A percentile compares a stretch with the other conserved stretches of the same genome.
phyloP scores from a whole-genome alignment of 805 yeast species.

The Zygosaccharomyces siamensis region DNA sequence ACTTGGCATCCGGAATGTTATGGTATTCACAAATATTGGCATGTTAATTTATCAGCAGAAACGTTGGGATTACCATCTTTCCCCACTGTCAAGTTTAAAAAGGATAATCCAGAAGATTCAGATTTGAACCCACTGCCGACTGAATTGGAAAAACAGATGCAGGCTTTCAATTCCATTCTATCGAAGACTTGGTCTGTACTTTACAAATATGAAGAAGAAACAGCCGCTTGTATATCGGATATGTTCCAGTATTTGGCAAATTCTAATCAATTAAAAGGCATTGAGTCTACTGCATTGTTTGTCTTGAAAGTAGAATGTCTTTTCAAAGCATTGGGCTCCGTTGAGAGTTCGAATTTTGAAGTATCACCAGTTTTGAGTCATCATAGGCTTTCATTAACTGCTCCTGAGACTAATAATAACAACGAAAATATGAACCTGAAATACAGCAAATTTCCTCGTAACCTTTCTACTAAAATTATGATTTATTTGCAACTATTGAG shows the following conservation, averaged over 20 bases:
- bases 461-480: conserved; percentile 84
- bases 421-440: conserved; percentile 14
- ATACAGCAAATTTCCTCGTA: conserved; percentile 60
- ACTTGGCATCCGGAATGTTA: conserved; percentile 99
- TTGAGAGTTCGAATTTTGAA: conserved; percentile 31
- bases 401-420: conserved; percentile 6
- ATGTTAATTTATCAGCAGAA: conserved; percentile 66
- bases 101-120: conserved; percentile 19
- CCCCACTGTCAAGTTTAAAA: conserved; percentile 26
- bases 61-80: conserved; percentile 44
- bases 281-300: conserved; percentile 63
- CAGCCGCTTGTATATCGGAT: conserved; percentile 85
- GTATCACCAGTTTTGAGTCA: conserved; percentile 3
- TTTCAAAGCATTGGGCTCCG: conserved; percentile 65
- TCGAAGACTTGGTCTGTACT: conserved; percentile 77
- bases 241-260: conserved; percentile 83
- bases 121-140: conserved; percentile 41
- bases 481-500: conserved; percentile 79
- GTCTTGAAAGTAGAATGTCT: conserved; percentile 70
- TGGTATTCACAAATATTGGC: conserved; percentile 97
- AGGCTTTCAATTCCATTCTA: conserved; percentile 55
- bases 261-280: conserved; percentile 63
- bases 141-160: conserved; percentile 54
- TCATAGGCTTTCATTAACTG: conserved; percentile 5
- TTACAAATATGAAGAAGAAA: conserved; percentile 82